Conservation (phyloP, 345 rosid species). For the Eucalyptus cladocalyx region DNA sequence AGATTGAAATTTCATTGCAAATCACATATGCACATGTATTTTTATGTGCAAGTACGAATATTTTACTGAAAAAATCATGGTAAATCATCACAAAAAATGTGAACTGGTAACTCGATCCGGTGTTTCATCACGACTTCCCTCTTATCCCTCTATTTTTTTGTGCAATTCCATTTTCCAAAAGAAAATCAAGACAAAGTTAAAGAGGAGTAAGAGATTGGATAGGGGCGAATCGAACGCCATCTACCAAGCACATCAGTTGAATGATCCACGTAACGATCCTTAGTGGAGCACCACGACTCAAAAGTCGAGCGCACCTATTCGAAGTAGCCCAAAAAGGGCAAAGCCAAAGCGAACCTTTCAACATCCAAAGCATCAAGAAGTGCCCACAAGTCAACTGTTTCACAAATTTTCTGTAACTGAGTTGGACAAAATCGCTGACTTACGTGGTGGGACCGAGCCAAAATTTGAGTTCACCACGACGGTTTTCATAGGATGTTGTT, state of each 20-base stretch:
- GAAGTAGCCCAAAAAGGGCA: not conserved
- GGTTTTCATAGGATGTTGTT: not conserved
- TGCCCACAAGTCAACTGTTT: not conserved
- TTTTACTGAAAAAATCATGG: not conserved
- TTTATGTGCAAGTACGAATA: not conserved
- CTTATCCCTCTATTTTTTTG: not conserved
- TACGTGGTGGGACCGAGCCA: not conserved
- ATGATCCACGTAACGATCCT: not conserved
- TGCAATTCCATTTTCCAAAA: not conserved
- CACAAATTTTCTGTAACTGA: not conserved
- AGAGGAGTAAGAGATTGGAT: not conserved
- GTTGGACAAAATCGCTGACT: not conserved
- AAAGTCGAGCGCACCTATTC: not conserved
- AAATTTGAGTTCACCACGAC: not conserved
- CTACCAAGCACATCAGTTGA: not conserved
- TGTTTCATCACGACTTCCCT: not conserved
- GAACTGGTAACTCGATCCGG: fast-evolving
- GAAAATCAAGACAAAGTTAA: not conserved
- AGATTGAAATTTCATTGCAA: not conserved
- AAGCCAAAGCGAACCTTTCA: not conserved
- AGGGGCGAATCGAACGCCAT: not conserved
- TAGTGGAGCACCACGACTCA: not conserved
- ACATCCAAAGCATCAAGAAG: not conserved
- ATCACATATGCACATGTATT: not conserved
- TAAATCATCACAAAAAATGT: not conserved